These are phyloP conservation scores for Lepidium sativum DNA, from an alignment of 345 rosid genomes.

Conservation along the genomic window DNA sequence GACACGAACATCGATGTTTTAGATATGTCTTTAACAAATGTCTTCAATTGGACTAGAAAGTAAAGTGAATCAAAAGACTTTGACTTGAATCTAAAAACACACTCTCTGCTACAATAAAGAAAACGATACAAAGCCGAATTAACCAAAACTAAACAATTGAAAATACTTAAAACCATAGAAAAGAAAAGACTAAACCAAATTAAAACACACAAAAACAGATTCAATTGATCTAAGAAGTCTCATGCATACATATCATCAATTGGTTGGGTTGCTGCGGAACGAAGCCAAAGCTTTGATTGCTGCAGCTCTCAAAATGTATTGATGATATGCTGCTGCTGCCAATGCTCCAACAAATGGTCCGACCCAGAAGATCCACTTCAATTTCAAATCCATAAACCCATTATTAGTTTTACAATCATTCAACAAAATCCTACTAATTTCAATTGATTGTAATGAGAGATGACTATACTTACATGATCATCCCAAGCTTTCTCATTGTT, in stretches of 20 bases:
- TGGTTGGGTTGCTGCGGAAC: slow-evolving; percentile 21
- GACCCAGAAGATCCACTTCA: slow-evolving; percentile 36
- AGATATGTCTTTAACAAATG: neutral
- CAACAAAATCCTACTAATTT: neutral
- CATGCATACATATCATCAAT: slow-evolving; percentile 4
- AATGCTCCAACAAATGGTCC: slow-evolving; percentile 34
- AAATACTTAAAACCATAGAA: too few species aligned
- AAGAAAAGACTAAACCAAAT: neutral
- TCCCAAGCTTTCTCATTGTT: slow-evolving; percentile 27
- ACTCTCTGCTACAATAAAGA: neutral
- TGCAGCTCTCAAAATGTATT: slow-evolving; percentile 27
- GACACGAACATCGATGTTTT: neutral
- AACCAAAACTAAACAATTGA: neutral
- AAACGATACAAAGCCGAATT: neutral
- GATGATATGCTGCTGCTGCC: slow-evolving; percentile 29
- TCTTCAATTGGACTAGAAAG: neutral
- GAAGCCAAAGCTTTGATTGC: slow-evolving; percentile 35
- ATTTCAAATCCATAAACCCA: neutral
- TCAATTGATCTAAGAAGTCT: neutral
- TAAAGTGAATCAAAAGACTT: neutral
- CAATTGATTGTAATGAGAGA: neutral
- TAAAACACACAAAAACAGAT: neutral
- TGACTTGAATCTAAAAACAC: neutral
- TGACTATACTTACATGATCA: slow-evolving; percentile 13
- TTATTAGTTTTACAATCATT: neutral